Base-by-base conservation (phyloP, 169 alveolate species). In the Theileria equi region DNA sequence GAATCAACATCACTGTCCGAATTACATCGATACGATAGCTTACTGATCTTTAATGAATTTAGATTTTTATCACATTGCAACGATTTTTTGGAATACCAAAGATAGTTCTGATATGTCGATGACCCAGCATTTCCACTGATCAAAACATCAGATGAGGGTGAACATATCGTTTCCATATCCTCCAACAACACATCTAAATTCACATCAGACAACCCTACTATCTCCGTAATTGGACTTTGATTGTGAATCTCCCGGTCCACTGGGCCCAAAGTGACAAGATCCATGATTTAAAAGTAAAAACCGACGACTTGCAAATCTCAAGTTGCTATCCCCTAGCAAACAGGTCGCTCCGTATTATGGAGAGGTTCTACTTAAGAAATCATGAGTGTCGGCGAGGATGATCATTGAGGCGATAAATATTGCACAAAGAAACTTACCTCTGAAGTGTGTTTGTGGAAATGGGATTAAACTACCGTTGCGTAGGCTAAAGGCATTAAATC, bases 111-210 rank as follows among this genome's bases (percentile, higher is more conserved):
- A 53, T 40, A 61, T 45, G 64, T 63, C 52, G 76, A 49, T 47
- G 53, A 25, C 13, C 54, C 76, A 25, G 19, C 38, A 16, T 32
- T 55, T 47, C 73, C 49, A 23, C 29, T 43, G 49, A 29, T 69
- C 73, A 44, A 28, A 32, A n/a, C 73, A 40, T 67, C 73, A 2
- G 84, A 52, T 34, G 41, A 52, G 19, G 84, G 80, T 34, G 84
- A 74, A 57, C 78, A 62, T 43, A 61, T 58, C 31, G 66, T 64
- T 48, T 74, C 84, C 80, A 60, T 69, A n/a, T 62, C 84, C 21
- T 74, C 79, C 79, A 74, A n/a, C 64, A 74, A 66, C 17, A 58
- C 34, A 32, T 64, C 48, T 50, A 74, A 61, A 47, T 74, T 69
- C 53, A 74, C 84, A 29, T 74, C 60, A 34, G 77, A 64, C 41